Evolutionary conservation across 495 filamentous ascomycete species (phyloP), one percentile per base, ranked within the genome.

Genomic region (Collariella sp.): DNA sequence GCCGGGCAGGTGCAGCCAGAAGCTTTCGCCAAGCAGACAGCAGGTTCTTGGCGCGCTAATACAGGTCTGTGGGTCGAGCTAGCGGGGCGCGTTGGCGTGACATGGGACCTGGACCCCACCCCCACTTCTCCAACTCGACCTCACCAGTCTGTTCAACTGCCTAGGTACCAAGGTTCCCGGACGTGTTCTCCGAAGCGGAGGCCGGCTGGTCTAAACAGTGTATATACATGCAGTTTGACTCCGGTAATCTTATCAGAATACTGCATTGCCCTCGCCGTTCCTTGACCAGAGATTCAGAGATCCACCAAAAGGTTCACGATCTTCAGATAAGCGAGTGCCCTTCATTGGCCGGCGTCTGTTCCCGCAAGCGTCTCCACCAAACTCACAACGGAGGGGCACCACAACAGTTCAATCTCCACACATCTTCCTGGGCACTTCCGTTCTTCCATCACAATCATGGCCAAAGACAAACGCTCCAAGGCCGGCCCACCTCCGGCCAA

Each of bases 401-500:
- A n/a, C 5, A 19, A 40, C n/a, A n/a, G n/a, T 34, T 34, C 31
- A 34, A 34, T 34, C 31, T 34, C 31, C 5, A 12, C 19, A 50
- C 34, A 24, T 22, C 15, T 12, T 15, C 20, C 48, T 19, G 15
- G 7, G 12, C 24, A 0, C 16, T n/a, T 41, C 33, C 45, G 50
- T n/a, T n/a, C 35, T 38, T 31, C 20, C 0, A 15, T 16, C 18
- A 2, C 34, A 40, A 36, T 10, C 51, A 65, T 65, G 62, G 60
- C 52, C 45, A 65, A 65, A 49, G 57, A 58, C 41, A 65, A 65
- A 34, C 62, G 57, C 23, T 47, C 56, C 40, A 65, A 65, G 38
- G 43, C 46, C 3, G 29, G n/a, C 15, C 44, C 41, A 19, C 34
- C 42, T 7, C 19, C 54, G 12, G 11, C 59, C 18, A 13, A 58